Evolutionary conservation across 1,284 basidiomycete species (phyloP), one percentile per base, ranked within the genome.

Genomic region (Chalciporus sp.): DNA sequence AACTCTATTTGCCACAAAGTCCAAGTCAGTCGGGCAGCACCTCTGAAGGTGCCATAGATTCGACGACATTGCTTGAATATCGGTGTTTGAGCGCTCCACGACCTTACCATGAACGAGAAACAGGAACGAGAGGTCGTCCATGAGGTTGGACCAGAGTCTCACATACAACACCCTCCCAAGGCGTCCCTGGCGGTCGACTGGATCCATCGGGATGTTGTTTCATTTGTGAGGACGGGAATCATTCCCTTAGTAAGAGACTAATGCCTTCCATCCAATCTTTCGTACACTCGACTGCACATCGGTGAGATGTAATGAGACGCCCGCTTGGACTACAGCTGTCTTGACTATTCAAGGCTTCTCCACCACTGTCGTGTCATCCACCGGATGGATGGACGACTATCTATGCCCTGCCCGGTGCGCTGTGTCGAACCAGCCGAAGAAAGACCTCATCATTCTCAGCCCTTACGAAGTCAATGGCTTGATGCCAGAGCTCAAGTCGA

Each of bases 41-140:
- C 42, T 16, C 40, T 52, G 10, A 4, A 50, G 1, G 47, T 58
- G 31, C 62, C 66, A 7, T 64, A 65, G 0, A 62, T 80, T 12
- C 53, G 44, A 1, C 59, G 61, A 14, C 67, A 66, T 42, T 69
- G 70, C 16, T 20, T 51, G 19, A 29, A 54, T 16, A 66, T 80
- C 11, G 72, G 74, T 0, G 47, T 69, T 5, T 42, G 20, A 5
- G 47, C 58, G 0, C 26, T 68, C 7, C 23, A 42, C 2, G 57
- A 66, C 23, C 39, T 56, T 1, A 49, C 53, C 16, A 58, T 77
- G 52, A 73, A 72, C 5, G 79, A 82, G 57, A 80, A 81, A 53
- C 80, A 82, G 53, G 80, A 82, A 49, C 66, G 78, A 14, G 80
- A 83, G 57, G 65, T 81, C 2, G 58, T 56, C 9, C 74, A 76